Conservation (phyloP, 75 land plant species). For the Adiantum capillusveneris region DNA sequence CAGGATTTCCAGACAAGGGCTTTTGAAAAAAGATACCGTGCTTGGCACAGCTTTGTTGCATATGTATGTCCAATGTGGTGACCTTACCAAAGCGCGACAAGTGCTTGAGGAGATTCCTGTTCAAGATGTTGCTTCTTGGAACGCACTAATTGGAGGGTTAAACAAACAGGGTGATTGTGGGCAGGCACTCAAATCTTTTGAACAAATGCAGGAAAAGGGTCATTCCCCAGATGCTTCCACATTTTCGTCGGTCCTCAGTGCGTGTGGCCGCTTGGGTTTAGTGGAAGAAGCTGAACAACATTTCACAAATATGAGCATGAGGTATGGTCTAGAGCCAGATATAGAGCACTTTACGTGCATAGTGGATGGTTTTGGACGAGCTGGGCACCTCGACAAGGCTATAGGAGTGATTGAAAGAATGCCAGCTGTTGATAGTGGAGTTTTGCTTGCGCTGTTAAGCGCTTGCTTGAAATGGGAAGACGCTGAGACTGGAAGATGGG, state of each 20-base stretch:
- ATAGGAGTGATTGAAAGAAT: too few relatives aligned
- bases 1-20: constrained; percentile 10
- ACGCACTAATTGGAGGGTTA: constrained; percentile 15
- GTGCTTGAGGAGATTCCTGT: background rate
- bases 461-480: too few relatives aligned
- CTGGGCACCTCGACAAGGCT: too few relatives aligned
- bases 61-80: constrained; percentile 44
- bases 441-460: too few relatives aligned
- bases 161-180: constrained; percentile 12
- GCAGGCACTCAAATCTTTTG: constrained; percentile 7
- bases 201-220: constrained; percentile 11
- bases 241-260: constrained; percentile 9
- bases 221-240: constrained; percentile 7
- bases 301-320: too few relatives aligned
- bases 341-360: too few relatives aligned
- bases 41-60: constrained; percentile 37
- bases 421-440: too few relatives aligned
- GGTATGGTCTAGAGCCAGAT: too few relatives aligned
- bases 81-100: background rate
- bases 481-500: too few relatives aligned
- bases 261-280: too few relatives aligned
- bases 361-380: too few relatives aligned
- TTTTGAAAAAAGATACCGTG: constrained; percentile 8
- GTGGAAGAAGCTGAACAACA: too few relatives aligned
- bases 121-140: constrained; percentile 11